These are phyloP conservation scores for Sporothrix protearum DNA, from an alignment of 2,329 filamentous ascomycete species.

Conservation along the genomic window DNA sequence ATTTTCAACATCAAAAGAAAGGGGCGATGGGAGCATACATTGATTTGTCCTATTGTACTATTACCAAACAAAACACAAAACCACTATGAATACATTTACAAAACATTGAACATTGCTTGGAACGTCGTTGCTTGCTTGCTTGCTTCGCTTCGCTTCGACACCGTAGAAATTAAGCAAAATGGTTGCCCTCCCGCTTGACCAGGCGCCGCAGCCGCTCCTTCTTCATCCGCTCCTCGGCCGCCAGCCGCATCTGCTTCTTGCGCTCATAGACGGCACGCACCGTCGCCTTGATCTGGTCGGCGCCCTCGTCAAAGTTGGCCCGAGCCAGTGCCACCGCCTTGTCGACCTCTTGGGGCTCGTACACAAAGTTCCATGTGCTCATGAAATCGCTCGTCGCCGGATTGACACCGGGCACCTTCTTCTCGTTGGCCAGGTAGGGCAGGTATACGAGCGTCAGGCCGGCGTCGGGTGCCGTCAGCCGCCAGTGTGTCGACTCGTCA, in stretches of 20 bases:
- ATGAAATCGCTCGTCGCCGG: slow-evolving; percentile 81
- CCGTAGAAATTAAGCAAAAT: slow-evolving; percentile 49
- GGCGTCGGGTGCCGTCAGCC: slow-evolving; percentile 70
- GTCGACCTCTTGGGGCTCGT: slow-evolving; percentile 86
- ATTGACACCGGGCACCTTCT: slow-evolving; percentile 72
- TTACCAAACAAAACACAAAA: too few relatives aligned
- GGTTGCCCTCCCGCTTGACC: slow-evolving; percentile 58
- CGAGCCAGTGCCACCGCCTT: slow-evolving; percentile 74
- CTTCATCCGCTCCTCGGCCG: slow-evolving; percentile 38
- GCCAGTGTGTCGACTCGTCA: slow-evolving; percentile 63
- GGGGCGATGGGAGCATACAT: slow-evolving; percentile 5
- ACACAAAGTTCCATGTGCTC: slow-evolving; percentile 97
- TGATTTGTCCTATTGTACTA: slow-evolving; percentile 20
- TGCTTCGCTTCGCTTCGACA: too few relatives aligned
- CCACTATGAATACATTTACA: slow-evolving; percentile 17
- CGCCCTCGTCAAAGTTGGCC: slow-evolving; percentile 82
- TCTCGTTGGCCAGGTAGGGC: slow-evolving; percentile 76
- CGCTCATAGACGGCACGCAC: slow-evolving; percentile 89
- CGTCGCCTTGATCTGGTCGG: slow-evolving; percentile 70
- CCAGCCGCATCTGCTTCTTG: slow-evolving; percentile 68
- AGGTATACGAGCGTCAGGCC: slow-evolving; percentile 89
- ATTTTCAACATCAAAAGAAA: slow-evolving; percentile 4
- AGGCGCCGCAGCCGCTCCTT: slow-evolving; percentile 45
- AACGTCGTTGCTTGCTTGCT: not conserved
- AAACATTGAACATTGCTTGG: not conserved